Base-by-base conservation (phyloP, 768 basidiomycete genomes). In the Suillus bovinus region DNA sequence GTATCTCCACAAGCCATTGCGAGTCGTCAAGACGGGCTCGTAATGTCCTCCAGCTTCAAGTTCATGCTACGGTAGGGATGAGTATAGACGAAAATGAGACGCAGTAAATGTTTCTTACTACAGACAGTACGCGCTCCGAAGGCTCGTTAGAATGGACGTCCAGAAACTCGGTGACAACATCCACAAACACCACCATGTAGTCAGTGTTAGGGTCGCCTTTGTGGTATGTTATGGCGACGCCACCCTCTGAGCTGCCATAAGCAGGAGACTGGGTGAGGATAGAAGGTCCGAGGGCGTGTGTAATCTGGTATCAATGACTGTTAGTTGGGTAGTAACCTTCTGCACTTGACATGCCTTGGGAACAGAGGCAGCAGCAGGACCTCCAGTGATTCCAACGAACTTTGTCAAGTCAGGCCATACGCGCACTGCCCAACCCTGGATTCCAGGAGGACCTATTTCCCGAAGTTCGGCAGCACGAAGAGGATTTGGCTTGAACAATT, bases 391-490 rank as follows among this genome's bases (percentile, higher is more conserved):
- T 2, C 39, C 64, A 33, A 59, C 24, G n/a, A 64, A 22, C 27
- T 14, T 20, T 10, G 44, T 63, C 16, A 62, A 31, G 4, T 20
- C 33, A 27, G 64, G 64, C 64, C 64, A 64, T 7, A 64, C 33
- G 13, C 52, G 39, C 22, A 34, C 49, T 6, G 52, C 20, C 61
- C 64, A 64, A 5, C 61, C 61, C 24, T 54, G 8, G 1, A 33
- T 7, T 9, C 22, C 34, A 56, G 61, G 41, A 13, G 24, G 31
- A 10, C 63, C 63, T n/a, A 62, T 62, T 11, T 53, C 59, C 20
- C 27, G 33, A 5, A 69, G 58, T 20, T 72, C 71, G 4, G 61
- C 55, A n/a, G 69, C 71, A 6, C 69, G 66, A 13, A 52, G 53
- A 0, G 68, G 68, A 39, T 68, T 29, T 11, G 68, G 60, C 9